phyloP scores from a whole-genome alignment of 352 stramenopile genomes.

The Pythium oligandrum region DNA sequence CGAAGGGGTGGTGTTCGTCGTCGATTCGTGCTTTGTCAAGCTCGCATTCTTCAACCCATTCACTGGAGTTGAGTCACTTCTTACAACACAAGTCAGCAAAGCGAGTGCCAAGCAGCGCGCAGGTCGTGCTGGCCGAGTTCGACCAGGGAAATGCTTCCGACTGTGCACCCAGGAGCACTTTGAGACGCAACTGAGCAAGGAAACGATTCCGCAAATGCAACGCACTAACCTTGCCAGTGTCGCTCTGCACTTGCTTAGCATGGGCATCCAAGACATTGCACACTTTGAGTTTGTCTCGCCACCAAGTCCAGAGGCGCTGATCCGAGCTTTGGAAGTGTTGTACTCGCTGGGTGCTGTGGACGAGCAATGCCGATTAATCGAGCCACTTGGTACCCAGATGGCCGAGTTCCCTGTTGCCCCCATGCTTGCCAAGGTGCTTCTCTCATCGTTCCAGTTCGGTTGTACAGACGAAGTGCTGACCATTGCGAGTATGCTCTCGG shows the following conservation, averaged over 20 bases:
- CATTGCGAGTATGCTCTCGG: conserved; percentile 95
- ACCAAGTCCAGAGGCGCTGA: conserved; percentile 62
- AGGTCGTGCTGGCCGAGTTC: conserved; percentile 90
- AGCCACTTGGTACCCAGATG: conserved; percentile 92
- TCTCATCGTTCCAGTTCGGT: conserved; percentile 53
- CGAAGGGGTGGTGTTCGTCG: conserved; percentile 88
- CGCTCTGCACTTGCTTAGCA: conserved; percentile 68
- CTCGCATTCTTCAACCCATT: conserved; percentile 82
- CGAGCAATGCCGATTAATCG: conserved; percentile 46
- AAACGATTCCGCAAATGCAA: conserved; percentile 82
- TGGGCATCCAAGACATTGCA: conserved; percentile 82
- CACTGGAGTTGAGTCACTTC: conserved; percentile 73
- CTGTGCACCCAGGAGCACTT: conserved; percentile 66
- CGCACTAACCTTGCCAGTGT: conserved; percentile 72
- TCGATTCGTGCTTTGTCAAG: conserved; percentile 79
- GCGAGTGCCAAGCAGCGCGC: conserved; percentile 95
- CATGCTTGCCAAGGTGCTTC: conserved; percentile 62
- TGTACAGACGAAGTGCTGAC: conserved; percentile 94
- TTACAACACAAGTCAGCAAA: conserved; percentile 95
- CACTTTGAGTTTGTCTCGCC: conserved; percentile 84
- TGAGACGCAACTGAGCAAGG: conserved; percentile 30
- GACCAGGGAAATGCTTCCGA: conserved; percentile 74
- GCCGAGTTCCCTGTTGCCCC: conserved; percentile 97
- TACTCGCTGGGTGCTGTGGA: conserved; percentile 69
- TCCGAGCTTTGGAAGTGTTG: conserved; percentile 63